A percentile compares a stretch with the other conserved stretches of the same genome.
These are phyloP conservation scores for Kazachstania martiniae DNA, from an alignment of 805 yeast genomes.

Conservation along the genomic window DNA sequence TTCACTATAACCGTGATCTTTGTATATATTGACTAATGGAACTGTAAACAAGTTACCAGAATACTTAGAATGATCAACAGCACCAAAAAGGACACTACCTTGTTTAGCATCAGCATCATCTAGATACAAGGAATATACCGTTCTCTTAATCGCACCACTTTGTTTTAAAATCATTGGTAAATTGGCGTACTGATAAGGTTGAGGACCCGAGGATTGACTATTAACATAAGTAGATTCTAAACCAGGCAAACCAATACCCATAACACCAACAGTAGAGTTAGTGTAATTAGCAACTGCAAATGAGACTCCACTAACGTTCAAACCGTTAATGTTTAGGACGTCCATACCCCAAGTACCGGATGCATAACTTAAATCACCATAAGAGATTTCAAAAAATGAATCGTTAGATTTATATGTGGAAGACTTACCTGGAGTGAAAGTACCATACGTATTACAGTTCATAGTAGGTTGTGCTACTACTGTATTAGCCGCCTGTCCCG, in stretches of 20 bases:
- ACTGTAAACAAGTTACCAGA: constrained; percentile 25
- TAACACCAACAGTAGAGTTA: constrained; percentile 34
- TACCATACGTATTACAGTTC: constrained; percentile 32
- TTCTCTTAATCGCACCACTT: constrained; percentile 33
- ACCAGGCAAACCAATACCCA: constrained; percentile 42
- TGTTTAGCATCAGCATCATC: constrained; percentile 30
- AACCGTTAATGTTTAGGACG: constrained; percentile 39
- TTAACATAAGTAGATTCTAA: constrained; percentile 49
- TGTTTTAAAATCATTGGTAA: constrained; percentile 13
- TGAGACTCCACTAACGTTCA: constrained; percentile 23
- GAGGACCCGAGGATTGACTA: constrained; percentile 9
- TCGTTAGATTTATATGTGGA: constrained; percentile 25
- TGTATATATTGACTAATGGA: constrained; percentile 21
- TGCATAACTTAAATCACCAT: constrained; percentile 43
- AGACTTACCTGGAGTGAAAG: constrained; percentile 28
- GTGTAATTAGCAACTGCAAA: constrained; percentile 28
- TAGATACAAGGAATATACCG: constrained; percentile 36
- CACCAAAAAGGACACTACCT: constrained; percentile 40
- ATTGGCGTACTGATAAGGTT: constrained; percentile 7
- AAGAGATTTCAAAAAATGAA: constrained; percentile 33
- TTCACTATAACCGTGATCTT: constrained; percentile 6
- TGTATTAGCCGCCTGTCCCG: background rate
- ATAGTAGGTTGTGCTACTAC: background rate
- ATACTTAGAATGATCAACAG: constrained; percentile 32
- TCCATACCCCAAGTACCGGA: constrained; percentile 43